Evolutionary conservation across 345 rosid genomes (phyloP), one percentile per base, ranked within the genome.

Genomic region (Nasturtium officinale): DNA sequence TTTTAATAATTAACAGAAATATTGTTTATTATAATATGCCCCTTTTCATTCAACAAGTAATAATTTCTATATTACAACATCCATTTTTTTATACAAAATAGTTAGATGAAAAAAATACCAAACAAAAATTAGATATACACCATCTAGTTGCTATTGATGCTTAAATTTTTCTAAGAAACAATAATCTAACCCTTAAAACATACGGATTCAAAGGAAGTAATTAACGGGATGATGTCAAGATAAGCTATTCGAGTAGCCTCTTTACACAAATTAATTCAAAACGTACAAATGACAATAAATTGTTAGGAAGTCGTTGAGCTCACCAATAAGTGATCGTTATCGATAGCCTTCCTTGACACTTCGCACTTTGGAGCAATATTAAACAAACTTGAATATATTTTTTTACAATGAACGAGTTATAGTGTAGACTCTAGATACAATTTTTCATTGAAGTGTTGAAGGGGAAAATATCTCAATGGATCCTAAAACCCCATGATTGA

Each of bases 61-160:
- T n/a, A n/a, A n/a, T n/a, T n/a, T n/a, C n/a, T n/a, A n/a, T n/a
- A n/a, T n/a, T n/a, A 58, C 26, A 45, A 20, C 16, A 47, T 57
- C 56, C 65, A 2, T 17, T 46, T 32, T 3, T 11, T 3, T 0
- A 46, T 10, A 5, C 26, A 29, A 47, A 65, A 20, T 30, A 62
- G n/a, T 20, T 23, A 10, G 2, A 47, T 64, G 55, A 18, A 50
- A 37, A 30, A 61, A 50, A 71, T 61, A 18, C 13, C 12, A 3
- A 45, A 32, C 20, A 43, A 63, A 35, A 6, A n/a, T 37, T 61
- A 6, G 9, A 45, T 4, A 73, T 21, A 56, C 28, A 55, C 57
- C 66, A 25, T 74, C 26, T 47, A 65, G 43, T 57, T 74, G 53
- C 23, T 65, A 58, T 65, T n/a, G 52, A 47, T 73, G 51, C 16